phyloP scores from a whole-genome alignment of 2,329 filamentous ascomycete genomes.

The Calycina marina region DNA sequence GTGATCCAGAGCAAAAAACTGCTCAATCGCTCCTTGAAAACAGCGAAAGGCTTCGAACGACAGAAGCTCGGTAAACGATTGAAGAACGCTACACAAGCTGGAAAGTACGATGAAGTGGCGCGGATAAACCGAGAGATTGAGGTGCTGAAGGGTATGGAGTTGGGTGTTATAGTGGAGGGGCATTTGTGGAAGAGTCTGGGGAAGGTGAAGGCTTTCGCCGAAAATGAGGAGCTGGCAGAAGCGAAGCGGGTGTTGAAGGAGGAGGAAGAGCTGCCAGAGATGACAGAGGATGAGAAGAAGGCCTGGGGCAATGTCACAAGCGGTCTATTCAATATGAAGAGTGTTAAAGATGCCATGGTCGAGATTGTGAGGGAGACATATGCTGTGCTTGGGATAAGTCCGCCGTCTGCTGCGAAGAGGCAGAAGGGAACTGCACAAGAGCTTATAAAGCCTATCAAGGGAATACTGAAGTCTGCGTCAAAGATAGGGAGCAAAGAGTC shows the following conservation, averaged over 20 bases:
- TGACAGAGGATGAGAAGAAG: slow-evolving; percentile 17
- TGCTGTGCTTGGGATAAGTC: slow-evolving; percentile 18
- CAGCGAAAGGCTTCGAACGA: slow-evolving; percentile 61
- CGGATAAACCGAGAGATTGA: slow-evolving; percentile 47
- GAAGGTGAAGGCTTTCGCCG: slow-evolving; percentile 33
- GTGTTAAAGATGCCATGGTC: slow-evolving; percentile 33
- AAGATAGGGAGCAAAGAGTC: slow-evolving; percentile 2
- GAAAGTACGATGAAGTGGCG: slow-evolving; percentile 33
- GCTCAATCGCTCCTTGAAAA: slow-evolving; percentile 53
- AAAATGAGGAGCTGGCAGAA: slow-evolving; percentile 28
- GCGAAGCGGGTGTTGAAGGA: slow-evolving; percentile 21
- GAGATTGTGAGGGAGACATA: slow-evolving; percentile 22
- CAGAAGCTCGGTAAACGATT: slow-evolving; percentile 52
- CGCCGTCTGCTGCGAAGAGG: slow-evolving; percentile 9
- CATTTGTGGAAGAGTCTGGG: slow-evolving; percentile 34
- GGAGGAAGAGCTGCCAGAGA: slow-evolving; percentile 19
- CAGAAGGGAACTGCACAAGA: slow-evolving; percentile 7
- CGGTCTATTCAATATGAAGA: slow-evolving; percentile 36
- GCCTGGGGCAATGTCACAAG: slow-evolving; percentile 36
- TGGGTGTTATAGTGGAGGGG: slow-evolving; percentile 29
- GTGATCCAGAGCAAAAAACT: slow-evolving; percentile 42
- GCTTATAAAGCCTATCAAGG: slow-evolving; percentile 8
- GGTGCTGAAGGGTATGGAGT: slow-evolving; percentile 34
- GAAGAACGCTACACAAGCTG: slow-evolving; percentile 35
- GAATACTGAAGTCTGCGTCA: slow-evolving; percentile 6